phyloP scores from a whole-genome alignment of 176 grass and related monocot genomes.

The Aegilops bicornis region DNA sequence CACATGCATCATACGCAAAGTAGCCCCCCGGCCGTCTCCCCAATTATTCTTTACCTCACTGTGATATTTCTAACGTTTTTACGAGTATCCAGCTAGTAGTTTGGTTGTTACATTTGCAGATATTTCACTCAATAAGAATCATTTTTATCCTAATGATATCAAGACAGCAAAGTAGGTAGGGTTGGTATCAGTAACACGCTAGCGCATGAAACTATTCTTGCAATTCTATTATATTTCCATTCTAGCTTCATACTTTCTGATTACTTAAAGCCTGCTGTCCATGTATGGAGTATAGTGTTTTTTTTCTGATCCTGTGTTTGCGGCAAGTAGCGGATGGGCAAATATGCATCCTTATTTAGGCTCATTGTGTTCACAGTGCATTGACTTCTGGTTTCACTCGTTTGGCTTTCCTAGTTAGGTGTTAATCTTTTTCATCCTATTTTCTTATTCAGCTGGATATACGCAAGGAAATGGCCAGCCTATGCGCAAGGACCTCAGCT shows the following conservation, averaged over 20 bases:
- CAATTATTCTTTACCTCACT: background rate
- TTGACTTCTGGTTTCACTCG: background rate
- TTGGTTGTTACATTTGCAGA: background rate
- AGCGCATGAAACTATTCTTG: background rate
- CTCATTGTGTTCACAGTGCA: slow-evolving; percentile 7
- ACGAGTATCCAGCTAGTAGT: background rate
- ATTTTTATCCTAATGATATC: background rate
- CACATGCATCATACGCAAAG: slow-evolving; percentile 3
- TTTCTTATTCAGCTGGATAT: slow-evolving; percentile 89
- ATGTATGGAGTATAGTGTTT: slow-evolving; percentile 12
- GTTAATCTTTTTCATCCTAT: slow-evolving; percentile 30
- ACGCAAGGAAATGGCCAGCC: slow-evolving; percentile 99
- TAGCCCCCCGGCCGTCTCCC: background rate
- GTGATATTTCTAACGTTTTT: background rate
- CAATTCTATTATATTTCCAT: background rate
- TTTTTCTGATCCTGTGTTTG: background rate
- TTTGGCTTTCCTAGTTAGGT: slow-evolving; percentile 10
- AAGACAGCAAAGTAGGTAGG: background rate
- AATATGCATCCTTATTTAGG: slow-evolving; percentile 17
- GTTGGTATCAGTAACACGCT: background rate
- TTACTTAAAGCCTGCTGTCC: slow-evolving; percentile 6
- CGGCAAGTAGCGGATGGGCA: slow-evolving; percentile 1
- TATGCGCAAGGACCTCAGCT: slow-evolving; percentile 80
- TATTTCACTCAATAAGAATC: background rate
- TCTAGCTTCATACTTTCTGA: slow-evolving; percentile 8